Base-by-base conservation (phyloP, 2,329 filamentous ascomycete genomes). In the Truncatella angustata region DNA sequence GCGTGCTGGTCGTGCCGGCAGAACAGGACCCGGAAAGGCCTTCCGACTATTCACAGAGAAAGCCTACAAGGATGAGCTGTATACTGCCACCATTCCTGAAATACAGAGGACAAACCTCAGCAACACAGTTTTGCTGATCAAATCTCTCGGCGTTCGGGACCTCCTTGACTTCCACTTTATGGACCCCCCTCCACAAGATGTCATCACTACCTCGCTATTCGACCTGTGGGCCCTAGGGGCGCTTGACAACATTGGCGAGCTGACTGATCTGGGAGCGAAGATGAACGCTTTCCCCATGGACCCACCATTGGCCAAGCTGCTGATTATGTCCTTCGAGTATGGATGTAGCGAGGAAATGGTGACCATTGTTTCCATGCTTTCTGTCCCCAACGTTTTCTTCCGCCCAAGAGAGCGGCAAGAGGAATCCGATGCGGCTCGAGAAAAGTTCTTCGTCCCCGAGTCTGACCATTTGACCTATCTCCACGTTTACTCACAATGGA, bases 261-360 rank as follows among this genome's bases (percentile, higher is more conserved):
- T 99, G 23, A 99, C 94, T 0, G 77, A 84, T 1, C 81, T 99
- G 1, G 94, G 94, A 26, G 84, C 83, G 40, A 92, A 89, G 60
- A 99, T 99, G 94, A 97, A 94, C 23, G 88, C 90, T 1, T 99
- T 97, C 63, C 94, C 94, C 1, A 99, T 99, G 93, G 94, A 99
- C 58, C 94, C 94, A 0, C 92, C 92, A 0, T 78, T 99, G 9
- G 91, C 93, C 6, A 99, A 99, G 70, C 84, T 99, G 11, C 81
- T 99, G 51, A 96, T 99, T 66, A 96, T 89, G 42, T 87, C 91
- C 0, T 88, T 89, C 50, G 86, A 92, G 57, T 97, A 97, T 67
- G 88, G 84, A 42, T 99, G 94, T 72, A 94, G 88, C 69, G 93
- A 97, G 72, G 94, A 99, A 71, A 97, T 99, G 88, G 82, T 97